Base-by-base conservation (phyloP, 2,329 filamentous ascomycete species). In the Volutella citrinella region DNA sequence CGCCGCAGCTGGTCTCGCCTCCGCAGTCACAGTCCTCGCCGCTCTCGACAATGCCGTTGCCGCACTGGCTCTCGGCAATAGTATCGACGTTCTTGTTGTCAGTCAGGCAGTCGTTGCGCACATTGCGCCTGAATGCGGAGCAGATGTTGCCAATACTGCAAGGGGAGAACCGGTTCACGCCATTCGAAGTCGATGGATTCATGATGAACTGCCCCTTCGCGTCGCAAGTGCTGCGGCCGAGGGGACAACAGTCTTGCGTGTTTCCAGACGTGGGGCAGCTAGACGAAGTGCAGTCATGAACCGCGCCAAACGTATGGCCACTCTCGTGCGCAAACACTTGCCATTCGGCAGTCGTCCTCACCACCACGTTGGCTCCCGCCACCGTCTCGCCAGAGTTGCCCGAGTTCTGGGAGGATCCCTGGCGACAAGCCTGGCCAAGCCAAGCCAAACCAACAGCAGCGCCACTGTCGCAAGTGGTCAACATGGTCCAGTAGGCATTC, bases 21-120 rank as follows among this genome's bases (percentile, higher is more conserved):
- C 93, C 93, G 54, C 93, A 98, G 63, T 98, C 93, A 63, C 93
- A 98, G 33, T 98, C 85, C 64, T 98, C 93, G 44, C 88, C 93
- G 13, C 76, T 70, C 64, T 97, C 93, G 31, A 98, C 93, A 46
- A 98, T 97, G 34, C 93, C 93, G 62, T 98, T 98, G 38, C 93
- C 93, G 62, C 93, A 98, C 56, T 90, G 82, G 49, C 83, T 84
- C 34, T 84, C 87, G 0, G 81, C 84, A 49, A 95, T 87, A 18
- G 85, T 93, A 19, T 78, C 75, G 28, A 98, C 80, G 45, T 86
- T 82, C 49, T 78, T 80, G 69, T 98, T 98, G 60, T 87, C 82
- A n/a, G 80, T 82, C 26, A 98, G 69, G 60, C 93, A 98, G 17
- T 57, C 64, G 1, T 80, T 80, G 43, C 86, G 84, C 59, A 95